Evolutionary conservation across 2,329 filamentous ascomycete species (phyloP), one percentile per base, ranked within the genome.

Genomic region (Cladobotryum mycophilum): DNA sequence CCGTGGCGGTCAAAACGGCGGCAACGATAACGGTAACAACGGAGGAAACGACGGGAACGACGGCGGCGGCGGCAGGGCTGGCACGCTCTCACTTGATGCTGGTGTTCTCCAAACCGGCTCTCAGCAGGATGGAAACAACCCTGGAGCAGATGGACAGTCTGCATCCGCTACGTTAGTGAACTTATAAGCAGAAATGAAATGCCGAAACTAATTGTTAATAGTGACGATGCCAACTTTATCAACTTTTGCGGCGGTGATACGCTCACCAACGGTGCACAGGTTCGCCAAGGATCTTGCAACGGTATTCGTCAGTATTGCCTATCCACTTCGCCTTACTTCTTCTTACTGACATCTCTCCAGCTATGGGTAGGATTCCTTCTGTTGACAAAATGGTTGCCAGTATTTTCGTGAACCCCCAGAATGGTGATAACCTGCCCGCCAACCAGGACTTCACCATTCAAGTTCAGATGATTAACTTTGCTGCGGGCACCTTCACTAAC

Each of bases 361-460:
- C 70, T 43, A 82, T 83, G 79, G 81, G 81, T 52, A 73, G 80
- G 51, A 82, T 84, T 42, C 80, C 81, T 4, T 61, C 73, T n/a
- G 64, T 65, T 41, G 63, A 64, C 56, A 75, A 74, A 46, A 83
- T 84, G 81, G 74, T 82, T 45, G 81, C 80, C 2, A 73, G 72
- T 41, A 68, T 81, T 48, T 71, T 84, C 52, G 57, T 70, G 41
- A 76, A 70, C 64, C 81, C 81, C 52, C 62, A 75, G 59, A 76
- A 80, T 59, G 70, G 70, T 46, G 70, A 78, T 49, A 66, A 76
- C 56, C 54, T 84, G 25, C 9, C 60, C 1, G 70, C 69, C 25
- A 71, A 78, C 60, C 58, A 69, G 55, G 68, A 74, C 56, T 84
- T 84, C 63, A 65, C 74, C 45, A 73, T 83, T 52, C 58, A 70